Base-by-base conservation (phyloP, 257 asterid genomes). In the Cinchona pubescens region DNA sequence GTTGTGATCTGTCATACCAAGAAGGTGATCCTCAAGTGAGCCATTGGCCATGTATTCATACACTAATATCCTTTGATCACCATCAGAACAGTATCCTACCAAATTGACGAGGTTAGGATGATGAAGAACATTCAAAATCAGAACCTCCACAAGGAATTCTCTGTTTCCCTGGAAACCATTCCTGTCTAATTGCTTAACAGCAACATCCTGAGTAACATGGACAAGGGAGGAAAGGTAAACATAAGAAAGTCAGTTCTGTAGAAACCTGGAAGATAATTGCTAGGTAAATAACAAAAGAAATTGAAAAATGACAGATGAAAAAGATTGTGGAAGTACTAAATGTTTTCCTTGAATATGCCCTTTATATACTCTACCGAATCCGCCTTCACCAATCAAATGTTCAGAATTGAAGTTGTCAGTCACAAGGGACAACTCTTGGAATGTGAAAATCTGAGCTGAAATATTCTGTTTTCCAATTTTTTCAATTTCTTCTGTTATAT, bases 311-410 rank as follows among this genome's bases (percentile, higher is more conserved):
- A 45, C 37, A 73, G 60, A 21, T 12, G 25, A 29, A 66, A 23
- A 69, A 68, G 71, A 23, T 27, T 10, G 30, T 32, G 23, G 32
- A 11, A 46, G 61, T 80, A 87, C 94, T 46, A 82, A 80, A 16
- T 88, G 75, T 71, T 78, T 84, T 77, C 77, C 58, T 37, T 81
- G 51, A 12, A 88, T 46, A 66, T 74, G 85, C 64, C 91, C 93
- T 76, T 85, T 92, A 81, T 92, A 90, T 45, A 92, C 97, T 80
- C 88, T 86, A 69, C 97, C 97, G 12, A 90, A 92, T 15, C 97
- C 97, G 62, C 96, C 96, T 75, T 89, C 94, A 5, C 97, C 97
- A 42, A 92, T 79, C 79, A 88, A 76, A 71, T 42, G 35, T 14
- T 79, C 81, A 3, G 61, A 58, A 21, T 77, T 74, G 82, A 92